Conservation (phyloP, 805 yeast genomes). For the Scheffersomyces amazonensis region DNA sequence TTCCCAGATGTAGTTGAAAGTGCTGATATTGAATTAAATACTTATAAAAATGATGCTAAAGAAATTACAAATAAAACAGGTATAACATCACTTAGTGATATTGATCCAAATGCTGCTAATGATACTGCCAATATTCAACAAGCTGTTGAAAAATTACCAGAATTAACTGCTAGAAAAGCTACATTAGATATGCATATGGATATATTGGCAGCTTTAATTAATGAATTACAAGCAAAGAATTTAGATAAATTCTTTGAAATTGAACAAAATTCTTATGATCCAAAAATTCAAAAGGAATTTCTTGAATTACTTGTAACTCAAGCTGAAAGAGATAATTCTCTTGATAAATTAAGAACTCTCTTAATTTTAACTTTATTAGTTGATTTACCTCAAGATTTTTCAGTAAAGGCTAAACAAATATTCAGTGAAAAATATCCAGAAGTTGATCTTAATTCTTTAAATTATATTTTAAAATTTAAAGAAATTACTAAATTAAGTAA, state of each 20-base stretch:
- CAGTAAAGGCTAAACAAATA: slow-evolving; percentile 58
- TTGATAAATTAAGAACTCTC: slow-evolving; percentile 86
- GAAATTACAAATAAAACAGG: slow-evolving; percentile 79
- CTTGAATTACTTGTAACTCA: slow-evolving; percentile 52
- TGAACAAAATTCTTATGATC: slow-evolving; percentile 76
- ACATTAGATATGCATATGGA: slow-evolving; percentile 97
- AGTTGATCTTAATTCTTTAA: slow-evolving; percentile 60
- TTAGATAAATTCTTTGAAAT: slow-evolving; percentile 91
- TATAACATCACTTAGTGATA: slow-evolving; percentile 67
- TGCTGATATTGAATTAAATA: slow-evolving; percentile 78
- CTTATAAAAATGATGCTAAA: slow-evolving; percentile 83
- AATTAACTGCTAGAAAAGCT: slow-evolving; percentile 80
- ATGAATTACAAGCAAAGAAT: slow-evolving; percentile 80
- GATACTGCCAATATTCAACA: slow-evolving; percentile 72
- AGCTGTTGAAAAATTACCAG: slow-evolving; percentile 91
- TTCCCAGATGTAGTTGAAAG: slow-evolving; percentile 99
- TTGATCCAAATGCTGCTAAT: slow-evolving; percentile 51
- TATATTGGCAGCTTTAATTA: slow-evolving; percentile 78
- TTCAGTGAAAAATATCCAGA: slow-evolving; percentile 49
- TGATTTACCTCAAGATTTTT: slow-evolving; percentile 32
- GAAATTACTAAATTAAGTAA: slow-evolving; percentile 40
- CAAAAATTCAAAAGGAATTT: slow-evolving; percentile 56
- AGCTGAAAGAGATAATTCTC: slow-evolving; percentile 56
- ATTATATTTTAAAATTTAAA: slow-evolving; percentile 76
- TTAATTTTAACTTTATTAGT: slow-evolving; percentile 65